phyloP scores from a whole-genome alignment of 1,139 yeast species.

The Kurtzmaniella quercitrusa region DNA sequence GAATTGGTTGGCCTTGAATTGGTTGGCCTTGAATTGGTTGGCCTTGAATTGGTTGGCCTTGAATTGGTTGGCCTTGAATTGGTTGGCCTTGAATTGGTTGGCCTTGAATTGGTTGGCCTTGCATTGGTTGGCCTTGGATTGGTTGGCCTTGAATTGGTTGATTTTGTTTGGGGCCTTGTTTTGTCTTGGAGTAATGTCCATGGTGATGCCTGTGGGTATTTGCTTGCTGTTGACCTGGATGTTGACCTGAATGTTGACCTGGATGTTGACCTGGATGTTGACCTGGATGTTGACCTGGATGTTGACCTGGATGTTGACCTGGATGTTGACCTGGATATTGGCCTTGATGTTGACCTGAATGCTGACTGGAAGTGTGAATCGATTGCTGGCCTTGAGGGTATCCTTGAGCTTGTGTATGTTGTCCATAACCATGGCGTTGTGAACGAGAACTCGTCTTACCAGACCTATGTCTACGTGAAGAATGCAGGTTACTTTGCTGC shows the following conservation, averaged over 20 bases:
- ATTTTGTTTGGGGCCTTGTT: conserved; percentile 1
- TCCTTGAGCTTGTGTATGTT: neutral
- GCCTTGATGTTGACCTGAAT: conserved; percentile 6
- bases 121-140: conserved; percentile 3
- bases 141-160: neutral
- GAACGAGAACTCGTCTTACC: neutral
- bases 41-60: neutral
- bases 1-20: neutral
- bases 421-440: neutral
- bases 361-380: conserved; percentile 6
- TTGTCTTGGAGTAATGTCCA: neutral
- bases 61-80: neutral
- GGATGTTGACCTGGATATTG: conserved; percentile 5
- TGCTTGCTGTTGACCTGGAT: too few species aligned
- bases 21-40: neutral
- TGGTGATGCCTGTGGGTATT: too few species aligned
- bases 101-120: conserved; percentile 2
- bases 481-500: conserved; percentile 1
- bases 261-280: neutral
- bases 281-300: conserved; percentile 10
- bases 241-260: too few species aligned
- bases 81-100: neutral
- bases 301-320: conserved; percentile 7
- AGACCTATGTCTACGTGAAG: neutral
- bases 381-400: neutral